Evolutionary conservation across 108 stramenopile genomes (phyloP).

Genomic region (Aurantiochytrium sp.): DNA sequence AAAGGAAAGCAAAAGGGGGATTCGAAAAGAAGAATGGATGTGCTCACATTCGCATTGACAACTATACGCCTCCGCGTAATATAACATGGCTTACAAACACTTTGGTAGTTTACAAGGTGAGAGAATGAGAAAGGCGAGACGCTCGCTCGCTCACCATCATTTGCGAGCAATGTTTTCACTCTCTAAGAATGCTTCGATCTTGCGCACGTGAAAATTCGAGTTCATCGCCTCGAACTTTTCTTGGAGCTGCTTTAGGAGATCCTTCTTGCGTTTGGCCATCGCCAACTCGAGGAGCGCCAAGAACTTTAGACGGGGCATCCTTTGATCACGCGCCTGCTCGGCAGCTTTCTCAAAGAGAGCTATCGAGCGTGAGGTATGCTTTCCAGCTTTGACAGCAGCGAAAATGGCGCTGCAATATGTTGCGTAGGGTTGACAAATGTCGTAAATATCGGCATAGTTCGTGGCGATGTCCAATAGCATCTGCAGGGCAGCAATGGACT

Average conservation of each 20-base stretch:
- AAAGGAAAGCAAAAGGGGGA: too few relatives aligned
- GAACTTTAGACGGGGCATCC: neutral
- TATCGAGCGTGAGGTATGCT: neutral
- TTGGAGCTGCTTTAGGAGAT: neutral
- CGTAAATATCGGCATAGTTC: neutral
- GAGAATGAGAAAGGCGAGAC: too few relatives aligned
- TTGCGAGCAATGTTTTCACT: too few relatives aligned
- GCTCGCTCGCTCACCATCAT: too few relatives aligned
- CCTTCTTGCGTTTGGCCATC: neutral
- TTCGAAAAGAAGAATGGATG: too few relatives aligned
- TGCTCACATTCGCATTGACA: too few relatives aligned
- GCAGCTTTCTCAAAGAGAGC: neutral
- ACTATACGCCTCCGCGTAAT: too few relatives aligned
- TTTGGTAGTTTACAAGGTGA: too few relatives aligned
- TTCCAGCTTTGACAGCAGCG: neutral
- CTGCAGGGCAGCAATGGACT: neutral
- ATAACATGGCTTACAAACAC: too few relatives aligned
- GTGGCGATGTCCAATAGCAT: neutral
- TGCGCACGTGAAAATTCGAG: neutral
- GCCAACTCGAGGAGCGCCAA: neutral
- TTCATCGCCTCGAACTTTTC: neutral
- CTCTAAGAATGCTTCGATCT: neutral
- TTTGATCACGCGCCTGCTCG: neutral
- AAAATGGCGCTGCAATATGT: neutral
- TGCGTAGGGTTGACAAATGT: neutral